Evolutionary conservation across 257 asterid genomes (phyloP), one percentile per base, ranked within the genome.

Genomic region (Salvia miltiorrhiza): DNA sequence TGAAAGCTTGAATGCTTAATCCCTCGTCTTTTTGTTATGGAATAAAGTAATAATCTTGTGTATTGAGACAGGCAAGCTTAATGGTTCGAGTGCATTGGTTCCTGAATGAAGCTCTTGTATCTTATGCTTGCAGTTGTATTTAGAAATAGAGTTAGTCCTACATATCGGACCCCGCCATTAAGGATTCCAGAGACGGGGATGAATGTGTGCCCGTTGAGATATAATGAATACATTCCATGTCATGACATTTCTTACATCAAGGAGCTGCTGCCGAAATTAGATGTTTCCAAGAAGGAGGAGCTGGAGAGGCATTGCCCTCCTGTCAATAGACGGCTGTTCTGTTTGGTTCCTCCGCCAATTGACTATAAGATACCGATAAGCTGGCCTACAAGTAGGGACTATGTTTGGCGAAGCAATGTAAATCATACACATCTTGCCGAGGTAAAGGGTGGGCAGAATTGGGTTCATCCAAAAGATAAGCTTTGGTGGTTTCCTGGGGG

Each of bases 401-500:
- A 85, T 74, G 96, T 90, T 26, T 90, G 96, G 97, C 78, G 95
- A 72, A 90, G 96, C 79, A 94, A 94, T 73, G 91, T 94, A 45
- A 94, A 94, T 79, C 99, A 91, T 71, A 86, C 89, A 0, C 96
- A 43, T 79, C 96, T 94, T 39, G 95, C 96, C 0, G 92, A 94
- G 77, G 97, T 88, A 23, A 94, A 91, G 82, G 95, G 96, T 63
- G 97, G 99, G 60, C 99, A 94, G 65, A 94, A 89, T 73, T 91
- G 99, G 96, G 97, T 91, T 57, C 97, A 87, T 17, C 90, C 83
- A 28, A 91, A 82, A 80, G 88, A 75, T 73, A 77, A 80, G 5
- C 76, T 89, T 2, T 90, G 97, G 99, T 94, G 96, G 96, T 94
- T 94, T 76, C 99, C 97, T 4, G 97, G 97, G 55, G 99, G 99